Base-by-base conservation (phyloP, 306 rosid genomes). In the Lathyrus sativus region DNA sequence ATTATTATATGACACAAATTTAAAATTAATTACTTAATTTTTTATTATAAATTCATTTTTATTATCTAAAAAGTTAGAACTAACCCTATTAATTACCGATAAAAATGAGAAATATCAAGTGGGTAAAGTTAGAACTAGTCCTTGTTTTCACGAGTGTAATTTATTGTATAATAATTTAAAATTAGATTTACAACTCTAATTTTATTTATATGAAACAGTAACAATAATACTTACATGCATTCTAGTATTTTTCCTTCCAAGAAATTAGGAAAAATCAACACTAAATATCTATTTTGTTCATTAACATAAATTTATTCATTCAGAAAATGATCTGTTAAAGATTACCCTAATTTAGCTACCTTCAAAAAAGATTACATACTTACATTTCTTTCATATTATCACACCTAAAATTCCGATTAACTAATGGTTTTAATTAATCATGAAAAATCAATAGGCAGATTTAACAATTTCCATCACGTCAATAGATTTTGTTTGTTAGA, bases 341-440 rank as follows among this genome's bases (percentile, higher is more conserved):
- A 17, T 15, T 19, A 41, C 1, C 75, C 33, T 54, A 78, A 74
- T 31, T 70, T 70, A 67, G 51, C 65, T 39, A 45, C 29, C 49
- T 65, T 77, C 11, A 26, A 33, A 63, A 51, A 45, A 60, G 29
- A 38, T 48, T 53, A 22, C 58, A 51, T 19, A 22, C 5, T n/a
- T 26, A 11, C 24, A 44, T 71, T 48, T 35, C 14, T 8, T 76
- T 68, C 62, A 45, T 56, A 56, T 59, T 74, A 74, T 74, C 83
- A 68, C 64, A 51, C 87, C 96, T 84, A 37, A 79, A 80, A 62
- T 70, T 73, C 72, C 81, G 96, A 83, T 24, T 3, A 59, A 45
- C 62, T 81, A 69, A 78, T 83, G 92, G 85, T 80, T 72, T 68
- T 65, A 71, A 72, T 83, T 80, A 39, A 66, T 35, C 69, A 68